These are phyloP conservation scores for Suhomyces bolitotheri DNA, from an alignment of 1,139 yeast species.

Conservation along the genomic window DNA sequence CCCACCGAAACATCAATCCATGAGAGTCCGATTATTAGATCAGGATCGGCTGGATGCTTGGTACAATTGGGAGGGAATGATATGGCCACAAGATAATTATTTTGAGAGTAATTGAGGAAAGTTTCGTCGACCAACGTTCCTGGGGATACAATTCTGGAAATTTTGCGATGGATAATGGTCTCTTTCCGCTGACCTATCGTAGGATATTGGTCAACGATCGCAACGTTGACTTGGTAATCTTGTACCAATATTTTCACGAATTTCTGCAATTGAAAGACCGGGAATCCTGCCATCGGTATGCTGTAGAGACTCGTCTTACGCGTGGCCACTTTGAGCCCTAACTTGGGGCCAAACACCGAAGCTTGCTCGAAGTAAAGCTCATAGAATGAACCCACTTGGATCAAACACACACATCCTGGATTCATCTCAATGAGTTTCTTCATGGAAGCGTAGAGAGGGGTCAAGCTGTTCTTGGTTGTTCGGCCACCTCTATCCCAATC, in stretches of 20 bases:
- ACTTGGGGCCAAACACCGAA: conserved; percentile 62
- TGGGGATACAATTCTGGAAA: conserved; percentile 82
- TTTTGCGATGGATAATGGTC: conserved; percentile 58
- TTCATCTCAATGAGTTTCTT: conserved; percentile 39
- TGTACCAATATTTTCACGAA: conserved; percentile 74
- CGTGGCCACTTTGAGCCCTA: conserved; percentile 57
- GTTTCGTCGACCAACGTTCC: conserved; percentile 92
- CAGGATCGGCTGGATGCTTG: conserved; percentile 45
- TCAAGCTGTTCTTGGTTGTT: conserved; percentile 29
- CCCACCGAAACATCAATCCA: conserved; percentile 94
- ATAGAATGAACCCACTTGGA: conserved; percentile 89
- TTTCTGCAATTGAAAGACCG: conserved; percentile 66
- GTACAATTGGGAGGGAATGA: conserved; percentile 54
- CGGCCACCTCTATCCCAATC: conserved; percentile 48
- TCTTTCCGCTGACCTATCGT: conserved; percentile 23
- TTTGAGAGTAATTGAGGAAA: conserved; percentile 68
- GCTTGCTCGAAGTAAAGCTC: conserved; percentile 92
- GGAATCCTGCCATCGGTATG: conserved; percentile 92
- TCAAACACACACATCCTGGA: conserved; percentile 74
- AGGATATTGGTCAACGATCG: conserved; percentile 71
- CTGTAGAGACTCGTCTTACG: conserved; percentile 44
- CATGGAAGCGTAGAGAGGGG: conserved; percentile 41
- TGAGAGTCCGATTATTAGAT: conserved; percentile 63
- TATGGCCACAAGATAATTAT: conserved; percentile 70
- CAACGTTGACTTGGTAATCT: conserved; percentile 69